These are phyloP conservation scores for Oryza australiensis DNA, from an alignment of 176 grass and related monocot species.

Conservation along the genomic window DNA sequence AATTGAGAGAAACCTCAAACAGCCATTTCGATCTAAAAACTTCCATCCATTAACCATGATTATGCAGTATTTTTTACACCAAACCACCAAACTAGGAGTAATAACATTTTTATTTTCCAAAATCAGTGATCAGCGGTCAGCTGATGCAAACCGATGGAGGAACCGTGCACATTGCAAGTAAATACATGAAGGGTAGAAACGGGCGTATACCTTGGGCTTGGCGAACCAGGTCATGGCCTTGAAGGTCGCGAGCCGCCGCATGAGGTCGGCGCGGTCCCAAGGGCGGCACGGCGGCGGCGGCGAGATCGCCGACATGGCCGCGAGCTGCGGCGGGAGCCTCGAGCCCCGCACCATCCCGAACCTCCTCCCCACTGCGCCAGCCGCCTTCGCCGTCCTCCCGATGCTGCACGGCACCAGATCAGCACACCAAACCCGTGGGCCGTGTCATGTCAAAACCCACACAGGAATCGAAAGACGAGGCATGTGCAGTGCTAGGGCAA, in stretches of 20 bases:
- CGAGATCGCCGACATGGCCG: constrained; percentile 45
- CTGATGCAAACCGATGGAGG: background rate
- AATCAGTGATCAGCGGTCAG: background rate
- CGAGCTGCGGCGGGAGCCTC: constrained; percentile 46
- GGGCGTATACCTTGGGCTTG: constrained; percentile 86
- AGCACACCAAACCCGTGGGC: constrained; percentile 29
- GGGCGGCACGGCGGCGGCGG: constrained; percentile 70
- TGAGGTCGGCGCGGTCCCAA: constrained; percentile 86
- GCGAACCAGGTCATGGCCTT: constrained; percentile 99
- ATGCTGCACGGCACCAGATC: constrained; percentile 31
- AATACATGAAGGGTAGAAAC: background rate
- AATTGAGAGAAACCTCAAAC: background rate
- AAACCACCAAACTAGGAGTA: constrained; percentile 5
- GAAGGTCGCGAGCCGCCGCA: constrained; percentile 74
- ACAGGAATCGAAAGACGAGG: background rate
- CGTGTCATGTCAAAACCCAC: constrained; percentile 21
- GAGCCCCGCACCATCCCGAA: constrained; percentile 57
- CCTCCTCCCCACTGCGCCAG: constrained; percentile 42
- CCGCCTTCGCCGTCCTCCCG: constrained; percentile 34
- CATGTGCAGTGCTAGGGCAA: constrained; percentile 29
- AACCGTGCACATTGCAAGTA: background rate
- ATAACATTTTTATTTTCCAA: constrained; percentile 16
- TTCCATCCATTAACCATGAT: background rate
- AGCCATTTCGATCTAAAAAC: background rate
- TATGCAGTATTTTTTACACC: background rate